Conservation (phyloP, 257 asterid species). For the Thymus quinquecostatus region DNA sequence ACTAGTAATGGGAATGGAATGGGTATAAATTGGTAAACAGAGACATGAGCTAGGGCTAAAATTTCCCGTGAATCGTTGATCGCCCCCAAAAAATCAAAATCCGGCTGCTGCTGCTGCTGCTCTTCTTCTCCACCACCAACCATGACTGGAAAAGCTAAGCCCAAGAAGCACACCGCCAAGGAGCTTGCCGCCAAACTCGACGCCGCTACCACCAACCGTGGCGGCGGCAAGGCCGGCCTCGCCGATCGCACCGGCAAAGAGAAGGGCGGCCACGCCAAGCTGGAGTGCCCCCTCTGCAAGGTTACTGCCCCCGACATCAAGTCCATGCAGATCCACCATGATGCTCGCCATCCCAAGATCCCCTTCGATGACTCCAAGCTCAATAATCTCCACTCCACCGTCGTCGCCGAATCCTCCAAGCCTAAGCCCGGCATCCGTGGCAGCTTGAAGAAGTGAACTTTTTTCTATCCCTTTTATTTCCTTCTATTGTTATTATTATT, state of each 20-base stretch:
- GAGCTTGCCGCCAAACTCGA: conserved; percentile 71
- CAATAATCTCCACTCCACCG: conserved; percentile 59
- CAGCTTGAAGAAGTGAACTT: conserved; percentile 65
- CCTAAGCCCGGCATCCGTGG: conserved; percentile 87
- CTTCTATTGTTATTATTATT: too few species aligned
- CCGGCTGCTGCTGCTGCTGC: background rate
- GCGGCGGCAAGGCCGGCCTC: conserved; percentile 84
- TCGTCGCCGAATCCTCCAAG: conserved; percentile 49
- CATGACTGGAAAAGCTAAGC: conserved; percentile 96
- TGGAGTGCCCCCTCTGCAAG: conserved; percentile 88
- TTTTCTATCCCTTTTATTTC: background rate
- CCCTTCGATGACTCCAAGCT: conserved; percentile 75
- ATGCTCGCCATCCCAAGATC: conserved; percentile 78
- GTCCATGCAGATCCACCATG: conserved; percentile 93
- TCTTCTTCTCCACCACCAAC: background rate
- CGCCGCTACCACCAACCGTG: conserved; percentile 85
- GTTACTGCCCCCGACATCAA: conserved; percentile 80
- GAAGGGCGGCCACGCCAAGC: conserved; percentile 90
- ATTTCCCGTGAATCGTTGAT: background rate
- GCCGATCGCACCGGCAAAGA: conserved; percentile 68
- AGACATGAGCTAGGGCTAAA: background rate
- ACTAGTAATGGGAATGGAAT: background rate
- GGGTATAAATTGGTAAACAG: background rate
- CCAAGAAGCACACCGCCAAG: conserved; percentile 95
- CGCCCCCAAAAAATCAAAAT: conserved; percentile 21